phyloP scores from a whole-genome alignment of 306 rosid genomes.

The Spatholobus suberectus region DNA sequence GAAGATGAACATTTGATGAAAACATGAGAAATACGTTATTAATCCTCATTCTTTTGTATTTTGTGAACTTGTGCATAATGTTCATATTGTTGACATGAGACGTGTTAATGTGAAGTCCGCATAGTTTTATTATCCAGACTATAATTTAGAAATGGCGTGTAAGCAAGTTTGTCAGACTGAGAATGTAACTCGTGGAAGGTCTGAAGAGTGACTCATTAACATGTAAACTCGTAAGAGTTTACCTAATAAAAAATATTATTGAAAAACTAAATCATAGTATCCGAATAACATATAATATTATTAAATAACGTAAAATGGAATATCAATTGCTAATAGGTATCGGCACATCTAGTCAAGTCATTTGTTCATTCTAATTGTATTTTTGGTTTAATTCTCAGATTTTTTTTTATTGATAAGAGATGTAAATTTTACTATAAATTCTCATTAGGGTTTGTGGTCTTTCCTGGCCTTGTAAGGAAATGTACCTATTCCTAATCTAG shows the following conservation, averaged over 20 bases:
- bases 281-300: background rate
- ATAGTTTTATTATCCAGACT: background rate
- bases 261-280: background rate
- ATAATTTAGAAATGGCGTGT: background rate
- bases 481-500: too few species aligned
- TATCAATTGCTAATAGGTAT: too few species aligned
- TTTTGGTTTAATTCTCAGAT: too few species aligned
- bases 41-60: slow-evolving; percentile 30
- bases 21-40: slow-evolving; percentile 27
- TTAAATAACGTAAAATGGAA: background rate
- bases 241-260: background rate
- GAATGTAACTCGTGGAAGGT: background rate
- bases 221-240: background rate
- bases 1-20: slow-evolving; percentile 56
- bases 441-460: too few species aligned
- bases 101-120: slow-evolving; percentile 10
- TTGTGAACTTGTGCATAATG: slow-evolving; percentile 36
- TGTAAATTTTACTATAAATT: too few species aligned
- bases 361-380: too few species aligned
- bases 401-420: too few species aligned
- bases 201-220: background rate
- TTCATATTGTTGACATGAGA: slow-evolving; percentile 32
- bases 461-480: too few species aligned
- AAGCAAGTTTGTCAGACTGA: background rate
- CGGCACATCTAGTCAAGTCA: too few species aligned